Conservation (phyloP, 1,284 basidiomycete species). For the Cerrena zonata region DNA sequence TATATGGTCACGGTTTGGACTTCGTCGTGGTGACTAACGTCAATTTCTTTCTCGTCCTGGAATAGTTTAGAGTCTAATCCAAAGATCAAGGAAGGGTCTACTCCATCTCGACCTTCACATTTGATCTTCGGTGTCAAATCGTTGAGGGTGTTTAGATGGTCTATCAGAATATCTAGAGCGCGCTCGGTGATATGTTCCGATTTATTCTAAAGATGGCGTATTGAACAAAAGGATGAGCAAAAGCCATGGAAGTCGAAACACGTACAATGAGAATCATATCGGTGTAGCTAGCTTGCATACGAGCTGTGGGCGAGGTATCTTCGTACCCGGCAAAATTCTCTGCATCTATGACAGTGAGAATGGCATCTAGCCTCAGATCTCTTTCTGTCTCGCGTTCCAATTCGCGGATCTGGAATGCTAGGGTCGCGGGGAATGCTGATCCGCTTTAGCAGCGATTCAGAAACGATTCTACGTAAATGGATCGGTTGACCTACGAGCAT, state of each 20-base stretch:
- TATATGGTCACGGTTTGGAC: conserved; percentile 72
- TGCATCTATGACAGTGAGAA: conserved; percentile 84
- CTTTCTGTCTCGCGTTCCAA: conserved; percentile 71
- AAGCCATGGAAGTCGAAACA: conserved; percentile 10
- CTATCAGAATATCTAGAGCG: conserved; percentile 72
- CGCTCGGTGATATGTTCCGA: conserved; percentile 78
- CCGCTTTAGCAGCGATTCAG: conserved; percentile 43
- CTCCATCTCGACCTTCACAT: conserved; percentile 57
- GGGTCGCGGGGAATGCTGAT: conserved; percentile 83
- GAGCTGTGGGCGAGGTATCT: conserved; percentile 81
- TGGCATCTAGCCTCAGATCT: conserved; percentile 80
- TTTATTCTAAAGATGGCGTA: conserved; percentile 58
- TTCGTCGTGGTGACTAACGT: conserved; percentile 62
- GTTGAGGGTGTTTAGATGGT: conserved; percentile 84
- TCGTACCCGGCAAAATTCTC: conserved; percentile 88
- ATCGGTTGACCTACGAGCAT: conserved; percentile 63
- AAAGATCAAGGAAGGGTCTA: conserved; percentile 75
- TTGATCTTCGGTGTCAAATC: conserved; percentile 80
- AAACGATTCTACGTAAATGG: background rate
- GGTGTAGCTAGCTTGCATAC: conserved; percentile 90
- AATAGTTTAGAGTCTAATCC: conserved; percentile 79
- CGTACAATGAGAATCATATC: conserved; percentile 80
- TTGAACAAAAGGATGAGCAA: no score
- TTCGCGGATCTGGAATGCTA: conserved; percentile 87
- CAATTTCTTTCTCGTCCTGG: conserved; percentile 28